These are phyloP conservation scores for Oemleria cerasiformis DNA, from an alignment of 306 rosid species.

Conservation along the genomic window DNA sequence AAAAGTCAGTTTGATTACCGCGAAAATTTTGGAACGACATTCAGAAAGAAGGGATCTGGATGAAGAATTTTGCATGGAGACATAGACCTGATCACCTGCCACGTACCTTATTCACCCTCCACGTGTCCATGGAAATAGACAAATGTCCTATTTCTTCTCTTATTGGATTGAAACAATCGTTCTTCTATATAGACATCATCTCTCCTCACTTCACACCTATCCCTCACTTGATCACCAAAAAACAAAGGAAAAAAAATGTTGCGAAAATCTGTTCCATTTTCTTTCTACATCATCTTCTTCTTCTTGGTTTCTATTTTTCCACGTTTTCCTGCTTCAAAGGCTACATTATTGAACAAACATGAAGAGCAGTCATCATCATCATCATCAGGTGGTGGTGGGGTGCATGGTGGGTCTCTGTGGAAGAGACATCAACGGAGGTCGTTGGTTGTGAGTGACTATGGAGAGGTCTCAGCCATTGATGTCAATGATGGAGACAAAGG, in stretches of 20 bases:
- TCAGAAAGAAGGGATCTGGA: neutral
- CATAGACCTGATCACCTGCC: constrained; percentile 35
- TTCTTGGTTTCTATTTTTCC: constrained; percentile 8
- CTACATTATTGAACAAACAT: neutral
- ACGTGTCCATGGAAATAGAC: constrained; percentile 45
- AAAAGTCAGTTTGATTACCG: constrained; percentile 1
- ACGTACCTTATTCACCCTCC: constrained; percentile 28
- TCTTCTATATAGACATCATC: neutral
- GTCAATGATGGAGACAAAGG: constrained; percentile 37
- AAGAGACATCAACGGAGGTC: constrained; percentile 44
- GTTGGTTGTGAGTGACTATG: constrained; percentile 48
- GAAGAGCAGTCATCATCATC: too few species aligned
- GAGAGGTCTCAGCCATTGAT: constrained; percentile 56
- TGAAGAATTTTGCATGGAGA: neutral
- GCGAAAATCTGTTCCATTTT: constrained; percentile 13
- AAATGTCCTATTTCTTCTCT: neutral
- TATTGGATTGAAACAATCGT: constrained; percentile 1
- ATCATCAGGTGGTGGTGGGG: constrained; percentile 5
- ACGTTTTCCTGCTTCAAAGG: constrained; percentile 26
- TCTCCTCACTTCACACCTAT: neutral
- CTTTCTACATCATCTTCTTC: neutral
- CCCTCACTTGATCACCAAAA: neutral
- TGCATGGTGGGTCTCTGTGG: constrained; percentile 36
- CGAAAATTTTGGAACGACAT: neutral
- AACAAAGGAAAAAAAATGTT: neutral